Conservation (phyloP, 257 asterid species). For the Ehretia macrophylla region DNA sequence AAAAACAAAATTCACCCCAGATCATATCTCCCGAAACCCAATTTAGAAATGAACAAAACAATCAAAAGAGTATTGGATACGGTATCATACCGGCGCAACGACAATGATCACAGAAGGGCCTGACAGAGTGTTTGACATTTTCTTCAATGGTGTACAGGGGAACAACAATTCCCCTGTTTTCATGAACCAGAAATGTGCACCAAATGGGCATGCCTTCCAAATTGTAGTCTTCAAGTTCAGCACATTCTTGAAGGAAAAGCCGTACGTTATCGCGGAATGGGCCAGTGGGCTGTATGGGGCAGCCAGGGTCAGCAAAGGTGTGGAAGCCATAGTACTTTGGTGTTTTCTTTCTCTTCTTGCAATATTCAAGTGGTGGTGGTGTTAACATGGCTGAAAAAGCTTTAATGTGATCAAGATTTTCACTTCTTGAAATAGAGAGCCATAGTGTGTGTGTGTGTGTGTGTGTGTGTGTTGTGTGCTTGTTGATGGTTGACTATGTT, state of each 20-base stretch:
- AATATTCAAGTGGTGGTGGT: slow-evolving; percentile 13
- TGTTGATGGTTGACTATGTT: slow-evolving; percentile 12
- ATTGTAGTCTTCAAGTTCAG: slow-evolving; percentile 45
- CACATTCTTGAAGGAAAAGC: slow-evolving; percentile 55
- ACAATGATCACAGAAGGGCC: slow-evolving; percentile 71
- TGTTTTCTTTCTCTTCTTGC: slow-evolving; percentile 24
- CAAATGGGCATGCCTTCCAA: slow-evolving; percentile 60
- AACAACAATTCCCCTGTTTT: slow-evolving; percentile 50
- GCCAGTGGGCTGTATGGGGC: slow-evolving; percentile 41
- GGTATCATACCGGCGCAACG: slow-evolving; percentile 55
- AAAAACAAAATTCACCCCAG: background rate
- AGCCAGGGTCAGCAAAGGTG: slow-evolving; percentile 56
- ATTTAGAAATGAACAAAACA: slow-evolving; percentile 3
- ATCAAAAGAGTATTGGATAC: slow-evolving; percentile 4
- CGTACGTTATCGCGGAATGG: slow-evolving; percentile 70
- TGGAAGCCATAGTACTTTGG: slow-evolving; percentile 55
- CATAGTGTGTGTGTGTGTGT: background rate
- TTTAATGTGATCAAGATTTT: background rate
- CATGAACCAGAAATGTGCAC: slow-evolving; percentile 67
- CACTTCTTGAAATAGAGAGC: slow-evolving; percentile 19
- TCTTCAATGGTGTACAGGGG: slow-evolving; percentile 84
- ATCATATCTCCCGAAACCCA: slow-evolving; percentile 2
- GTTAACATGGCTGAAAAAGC: slow-evolving; percentile 18
- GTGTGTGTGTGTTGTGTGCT: background rate
- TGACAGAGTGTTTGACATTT: slow-evolving; percentile 39